These are phyloP conservation scores for Leptodermis oblonga DNA, from an alignment of 257 asterid species.

Conservation along the genomic window DNA sequence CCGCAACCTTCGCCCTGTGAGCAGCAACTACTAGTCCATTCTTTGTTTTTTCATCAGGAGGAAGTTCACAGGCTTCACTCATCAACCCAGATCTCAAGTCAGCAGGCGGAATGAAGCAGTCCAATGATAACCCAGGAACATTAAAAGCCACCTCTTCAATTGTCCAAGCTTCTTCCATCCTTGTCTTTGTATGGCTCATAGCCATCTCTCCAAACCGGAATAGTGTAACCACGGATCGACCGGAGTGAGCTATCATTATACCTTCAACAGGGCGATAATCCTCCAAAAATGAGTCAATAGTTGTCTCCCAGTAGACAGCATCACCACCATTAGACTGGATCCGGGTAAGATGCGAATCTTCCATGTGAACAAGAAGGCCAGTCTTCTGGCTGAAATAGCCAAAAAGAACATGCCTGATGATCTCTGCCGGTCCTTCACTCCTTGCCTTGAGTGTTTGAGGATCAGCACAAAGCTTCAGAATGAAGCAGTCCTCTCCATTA, in stretches of 20 bases:
- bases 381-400: slow-evolving; percentile 98
- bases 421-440: slow-evolving; percentile 97
- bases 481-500: slow-evolving; percentile 90
- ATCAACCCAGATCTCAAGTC: slow-evolving; percentile 70
- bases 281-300: slow-evolving; percentile 75
- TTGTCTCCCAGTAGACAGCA: slow-evolving; percentile 99
- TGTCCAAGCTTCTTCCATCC: slow-evolving; percentile 99
- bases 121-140: slow-evolving; percentile 84
- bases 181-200: slow-evolving; percentile 87
- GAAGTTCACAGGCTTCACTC: slow-evolving; percentile 73
- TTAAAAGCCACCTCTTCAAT: slow-evolving; percentile 93
- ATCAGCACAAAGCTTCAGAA: slow-evolving; percentile 84
- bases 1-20: slow-evolving; percentile 60
- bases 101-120: slow-evolving; percentile 91
- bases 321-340: slow-evolving; percentile 89
- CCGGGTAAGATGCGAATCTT: slow-evolving; percentile 95
- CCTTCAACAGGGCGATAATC: slow-evolving; percentile 90
- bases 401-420: slow-evolving; percentile 79
- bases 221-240: slow-evolving; percentile 81
- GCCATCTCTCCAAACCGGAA: slow-evolving; percentile 97
- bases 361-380: slow-evolving; percentile 86
- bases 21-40: slow-evolving; percentile 29
- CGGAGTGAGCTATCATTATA: slow-evolving; percentile 95
- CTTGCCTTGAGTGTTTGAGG: slow-evolving; percentile 76
- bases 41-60: slow-evolving; percentile 63